Evolutionary conservation across 169 alveolate species (phyloP).

Genomic region (Besnoitia besnoiti): DNA sequence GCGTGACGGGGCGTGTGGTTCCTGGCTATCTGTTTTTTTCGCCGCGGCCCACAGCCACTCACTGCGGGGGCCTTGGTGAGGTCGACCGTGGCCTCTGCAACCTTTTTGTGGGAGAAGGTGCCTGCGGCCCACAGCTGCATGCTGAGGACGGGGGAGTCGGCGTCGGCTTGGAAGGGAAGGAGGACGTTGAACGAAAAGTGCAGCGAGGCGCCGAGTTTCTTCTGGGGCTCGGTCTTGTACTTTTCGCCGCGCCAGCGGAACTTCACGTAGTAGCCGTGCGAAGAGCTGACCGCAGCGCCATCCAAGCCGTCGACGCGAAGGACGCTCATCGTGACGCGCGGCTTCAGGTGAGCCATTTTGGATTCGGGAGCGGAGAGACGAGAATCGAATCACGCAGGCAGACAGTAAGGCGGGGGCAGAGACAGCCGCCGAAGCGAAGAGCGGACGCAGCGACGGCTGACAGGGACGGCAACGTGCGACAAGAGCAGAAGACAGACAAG

Average conservation of each 20-base stretch:
- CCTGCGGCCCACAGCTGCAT: neutral
- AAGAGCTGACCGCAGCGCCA: neutral
- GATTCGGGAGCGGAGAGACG: neutral
- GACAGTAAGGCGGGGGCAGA: neutral
- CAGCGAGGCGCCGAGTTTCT: neutral
- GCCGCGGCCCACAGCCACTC: too few species aligned
- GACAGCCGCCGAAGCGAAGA: neutral
- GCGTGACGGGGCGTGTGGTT: too few species aligned
- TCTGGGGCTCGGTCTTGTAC: slow-evolving; percentile 26
- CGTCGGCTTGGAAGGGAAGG: neutral
- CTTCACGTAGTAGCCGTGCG: slow-evolving; percentile 45
- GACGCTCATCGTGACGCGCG: neutral
- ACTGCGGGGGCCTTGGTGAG: neutral
- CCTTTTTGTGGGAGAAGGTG: neutral
- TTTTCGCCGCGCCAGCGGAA: slow-evolving; percentile 62
- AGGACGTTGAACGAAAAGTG: neutral
- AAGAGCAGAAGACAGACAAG: neutral
- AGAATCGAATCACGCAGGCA: neutral
- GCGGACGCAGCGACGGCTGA: neutral
- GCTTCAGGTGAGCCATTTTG: neutral
- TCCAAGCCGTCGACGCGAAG: slow-evolving; percentile 33
- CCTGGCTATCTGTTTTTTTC: too few species aligned
- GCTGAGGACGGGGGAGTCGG: neutral
- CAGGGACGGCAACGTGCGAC: neutral
- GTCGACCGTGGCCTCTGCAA: neutral